Conservation (phyloP, 805 yeast genomes). For the Candida berthetii region DNA sequence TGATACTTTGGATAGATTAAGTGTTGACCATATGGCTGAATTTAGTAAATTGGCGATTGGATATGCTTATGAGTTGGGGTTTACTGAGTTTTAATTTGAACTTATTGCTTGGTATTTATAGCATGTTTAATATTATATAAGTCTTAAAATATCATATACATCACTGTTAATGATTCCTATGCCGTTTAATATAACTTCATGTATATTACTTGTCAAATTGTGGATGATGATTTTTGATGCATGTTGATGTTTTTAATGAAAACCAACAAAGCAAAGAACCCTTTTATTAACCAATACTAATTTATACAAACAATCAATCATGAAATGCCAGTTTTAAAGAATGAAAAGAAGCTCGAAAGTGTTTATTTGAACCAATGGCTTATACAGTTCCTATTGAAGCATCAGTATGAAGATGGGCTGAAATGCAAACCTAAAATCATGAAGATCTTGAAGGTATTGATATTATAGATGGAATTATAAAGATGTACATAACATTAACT, state of each 20-base stretch:
- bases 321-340: not conserved
- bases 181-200: too few species aligned
- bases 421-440: not conserved
- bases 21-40: conserved; percentile 72
- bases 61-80: conserved; percentile 62
- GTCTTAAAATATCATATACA: too few species aligned
- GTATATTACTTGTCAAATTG: too few species aligned
- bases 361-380: not conserved
- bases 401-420: not conserved
- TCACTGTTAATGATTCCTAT: too few species aligned
- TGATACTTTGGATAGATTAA: conserved; percentile 79
- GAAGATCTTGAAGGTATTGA: not conserved
- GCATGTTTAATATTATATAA: not conserved
- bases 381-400: not conserved
- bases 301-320: too few species aligned
- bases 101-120: not conserved
- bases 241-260: too few species aligned
- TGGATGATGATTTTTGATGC: too few species aligned
- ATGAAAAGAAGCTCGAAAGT: not conserved
- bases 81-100: conserved; percentile 18
- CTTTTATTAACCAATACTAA: too few species aligned
- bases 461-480: not conserved
- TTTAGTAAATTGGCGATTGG: conserved; percentile 77
- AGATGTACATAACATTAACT: not conserved
- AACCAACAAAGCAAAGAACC: too few species aligned